phyloP scores from a whole-genome alignment of 441 rosid species.

The Mallotus repandus region DNA sequence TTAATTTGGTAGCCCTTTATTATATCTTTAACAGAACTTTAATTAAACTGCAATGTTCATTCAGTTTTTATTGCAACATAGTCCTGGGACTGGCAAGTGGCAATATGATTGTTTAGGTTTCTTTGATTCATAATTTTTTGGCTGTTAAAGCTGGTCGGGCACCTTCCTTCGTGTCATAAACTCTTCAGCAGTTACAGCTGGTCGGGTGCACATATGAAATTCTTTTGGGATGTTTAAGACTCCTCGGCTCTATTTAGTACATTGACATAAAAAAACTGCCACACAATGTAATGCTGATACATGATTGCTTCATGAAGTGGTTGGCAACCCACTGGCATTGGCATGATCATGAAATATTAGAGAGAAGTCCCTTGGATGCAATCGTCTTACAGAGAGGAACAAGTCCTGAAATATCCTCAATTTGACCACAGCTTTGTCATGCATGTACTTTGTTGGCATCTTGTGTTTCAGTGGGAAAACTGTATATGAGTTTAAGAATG shows the following conservation, averaged over 20 bases:
- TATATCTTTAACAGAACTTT: not conserved
- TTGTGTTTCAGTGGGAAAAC: not conserved
- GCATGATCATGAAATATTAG: not conserved
- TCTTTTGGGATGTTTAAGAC: not conserved
- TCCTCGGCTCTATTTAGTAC: not conserved
- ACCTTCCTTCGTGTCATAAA: no score
- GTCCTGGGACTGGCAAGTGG: not conserved
- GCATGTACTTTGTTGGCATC: not conserved
- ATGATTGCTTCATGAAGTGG: no score
- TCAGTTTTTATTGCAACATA: not conserved
- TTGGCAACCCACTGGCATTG: not conserved
- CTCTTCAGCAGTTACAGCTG: not conserved
- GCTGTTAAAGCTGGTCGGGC: no score
- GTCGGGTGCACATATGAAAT: not conserved
- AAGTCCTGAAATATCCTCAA: not conserved
- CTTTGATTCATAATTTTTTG: not conserved
- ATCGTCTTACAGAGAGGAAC: not conserved
- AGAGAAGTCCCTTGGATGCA: not conserved
- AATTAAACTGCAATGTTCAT: not conserved
- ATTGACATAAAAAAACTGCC: not conserved
- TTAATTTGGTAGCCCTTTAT: not conserved
- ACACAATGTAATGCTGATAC: not conserved
- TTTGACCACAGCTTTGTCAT: not conserved
- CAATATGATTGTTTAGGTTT: not conserved
- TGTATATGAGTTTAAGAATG: not conserved